These are phyloP conservation scores for Globisporangium sylvaticum DNA, from an alignment of 352 stramenopile species.

Conservation along the genomic window DNA sequence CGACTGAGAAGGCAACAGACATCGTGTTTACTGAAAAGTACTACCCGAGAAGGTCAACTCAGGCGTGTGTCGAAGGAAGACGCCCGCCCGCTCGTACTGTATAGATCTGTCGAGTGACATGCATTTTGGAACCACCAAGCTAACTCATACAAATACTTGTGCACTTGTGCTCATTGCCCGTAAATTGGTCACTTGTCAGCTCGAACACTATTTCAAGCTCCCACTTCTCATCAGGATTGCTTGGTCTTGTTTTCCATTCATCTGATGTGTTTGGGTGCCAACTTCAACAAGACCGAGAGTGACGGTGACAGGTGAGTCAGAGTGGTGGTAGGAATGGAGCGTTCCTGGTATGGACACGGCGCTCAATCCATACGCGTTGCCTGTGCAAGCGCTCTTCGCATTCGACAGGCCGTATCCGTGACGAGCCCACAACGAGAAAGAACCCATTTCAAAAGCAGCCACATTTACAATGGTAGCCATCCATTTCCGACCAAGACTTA, in stretches of 20 bases:
- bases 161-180: background rate
- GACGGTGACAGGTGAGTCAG: background rate
- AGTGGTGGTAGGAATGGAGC: background rate
- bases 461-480: background rate
- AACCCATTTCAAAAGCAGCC: background rate
- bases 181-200: background rate
- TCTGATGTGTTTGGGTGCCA: background rate
- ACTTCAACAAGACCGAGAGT: background rate
- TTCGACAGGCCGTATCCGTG: background rate
- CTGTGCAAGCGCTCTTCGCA: background rate
- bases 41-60: background rate
- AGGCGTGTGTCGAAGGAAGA: background rate
- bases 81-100: background rate
- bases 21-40: no score
- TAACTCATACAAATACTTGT: background rate
- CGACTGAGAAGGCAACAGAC: no score
- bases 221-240: background rate
- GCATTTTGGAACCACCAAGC: background rate
- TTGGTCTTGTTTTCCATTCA: background rate
- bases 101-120: background rate
- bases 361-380: background rate
- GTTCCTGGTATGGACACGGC: background rate
- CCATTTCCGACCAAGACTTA: background rate
- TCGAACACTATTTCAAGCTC: background rate
- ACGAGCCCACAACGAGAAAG: background rate